Percentiles rank a stretch among this genome's conserved stretches.
Evolutionary conservation across 331 rosid genomes (phyloP).

Genomic region (Quercus tomentella): DNA sequence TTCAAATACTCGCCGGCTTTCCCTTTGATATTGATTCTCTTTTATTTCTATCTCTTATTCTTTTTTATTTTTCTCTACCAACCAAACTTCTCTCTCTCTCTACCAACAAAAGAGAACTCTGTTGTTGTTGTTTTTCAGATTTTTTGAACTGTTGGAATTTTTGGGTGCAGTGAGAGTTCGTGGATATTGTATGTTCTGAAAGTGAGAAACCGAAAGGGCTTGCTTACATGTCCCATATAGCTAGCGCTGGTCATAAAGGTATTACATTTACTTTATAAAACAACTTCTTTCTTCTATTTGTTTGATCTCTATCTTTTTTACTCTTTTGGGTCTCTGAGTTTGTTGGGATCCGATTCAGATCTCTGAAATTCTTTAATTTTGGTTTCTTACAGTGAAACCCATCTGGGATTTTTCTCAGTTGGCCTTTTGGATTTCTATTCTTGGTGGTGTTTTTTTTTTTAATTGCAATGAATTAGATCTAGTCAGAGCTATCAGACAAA

Average conservation of each 20-base stretch:
- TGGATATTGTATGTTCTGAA: conserved; percentile 22
- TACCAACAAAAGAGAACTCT: not conserved
- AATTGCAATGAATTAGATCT: conserved; percentile 37
- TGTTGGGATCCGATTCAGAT: conserved; percentile 66
- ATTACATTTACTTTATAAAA: not conserved
- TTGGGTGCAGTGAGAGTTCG: conserved; percentile 19
- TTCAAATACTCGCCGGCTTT: conserved; percentile 5
- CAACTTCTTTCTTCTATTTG: not conserved
- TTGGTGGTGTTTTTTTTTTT: conserved; percentile 10
- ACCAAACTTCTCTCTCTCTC: not conserved
- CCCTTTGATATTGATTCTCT: conserved; percentile 15
- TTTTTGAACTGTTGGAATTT: conserved; percentile 6
- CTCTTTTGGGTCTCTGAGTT: conserved; percentile 11
- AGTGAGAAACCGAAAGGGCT: conserved; percentile 14
- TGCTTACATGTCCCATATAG: not conserved
- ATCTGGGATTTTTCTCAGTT: conserved; percentile 26
- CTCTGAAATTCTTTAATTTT: conserved; percentile 35
- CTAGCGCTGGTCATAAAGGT: conserved; percentile 18
- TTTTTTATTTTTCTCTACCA: not conserved
- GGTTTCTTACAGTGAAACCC: conserved; percentile 28
- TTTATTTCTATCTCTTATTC: conserved; percentile 10
- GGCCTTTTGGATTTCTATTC: conserved; percentile 22
- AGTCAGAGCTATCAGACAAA: conserved; percentile 55
- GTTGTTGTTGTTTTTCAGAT: not conserved
- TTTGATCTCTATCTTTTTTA: not conserved